Evolutionary conservation across 768 basidiomycete genomes (phyloP).

Genomic region (Solioccasus polychromus): DNA sequence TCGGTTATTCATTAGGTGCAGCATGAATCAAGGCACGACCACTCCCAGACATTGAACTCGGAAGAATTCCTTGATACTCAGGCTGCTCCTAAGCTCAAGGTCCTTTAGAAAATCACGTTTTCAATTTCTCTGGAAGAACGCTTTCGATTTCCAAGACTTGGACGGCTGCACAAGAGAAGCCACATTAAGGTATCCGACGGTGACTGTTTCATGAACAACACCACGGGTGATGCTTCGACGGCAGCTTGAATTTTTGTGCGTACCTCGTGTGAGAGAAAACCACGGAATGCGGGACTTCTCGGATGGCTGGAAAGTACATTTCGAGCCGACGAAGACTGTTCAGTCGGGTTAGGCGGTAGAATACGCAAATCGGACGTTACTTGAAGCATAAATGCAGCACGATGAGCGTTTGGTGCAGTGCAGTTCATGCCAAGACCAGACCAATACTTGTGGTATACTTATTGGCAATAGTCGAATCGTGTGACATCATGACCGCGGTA

Average conservation of each 20-base stretch:
- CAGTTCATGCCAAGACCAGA: too few species aligned
- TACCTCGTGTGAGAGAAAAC: constrained; percentile 62
- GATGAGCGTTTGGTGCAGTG: too few species aligned
- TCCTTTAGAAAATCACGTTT: constrained; percentile 91
- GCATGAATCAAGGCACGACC: neutral
- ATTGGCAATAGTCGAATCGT: too few species aligned
- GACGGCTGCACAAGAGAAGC: constrained; percentile 92
- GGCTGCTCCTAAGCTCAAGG: constrained; percentile 70
- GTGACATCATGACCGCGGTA: too few species aligned
- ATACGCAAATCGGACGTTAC: too few species aligned
- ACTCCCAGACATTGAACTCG: constrained; percentile 45
- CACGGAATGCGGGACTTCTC: constrained; percentile 20
- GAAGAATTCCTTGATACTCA: constrained; percentile 98
- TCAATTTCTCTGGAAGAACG: constrained; percentile 76
- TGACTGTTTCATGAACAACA: constrained; percentile 99
- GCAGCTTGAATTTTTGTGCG: constrained; percentile 69
- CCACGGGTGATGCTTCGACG: constrained; percentile 72
- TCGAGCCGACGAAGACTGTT: too few species aligned
- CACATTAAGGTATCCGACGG: constrained; percentile 81
- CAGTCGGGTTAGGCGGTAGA: too few species aligned
- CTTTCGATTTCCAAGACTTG: constrained; percentile 86
- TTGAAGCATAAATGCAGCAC: too few species aligned
- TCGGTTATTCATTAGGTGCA: constrained; percentile 88
- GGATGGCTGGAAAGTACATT: constrained; percentile 4
- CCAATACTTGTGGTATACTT: too few species aligned